These are phyloP conservation scores for Asterionellopsis glacialis DNA, from an alignment of 108 stramenopile species.

Conservation along the genomic window DNA sequence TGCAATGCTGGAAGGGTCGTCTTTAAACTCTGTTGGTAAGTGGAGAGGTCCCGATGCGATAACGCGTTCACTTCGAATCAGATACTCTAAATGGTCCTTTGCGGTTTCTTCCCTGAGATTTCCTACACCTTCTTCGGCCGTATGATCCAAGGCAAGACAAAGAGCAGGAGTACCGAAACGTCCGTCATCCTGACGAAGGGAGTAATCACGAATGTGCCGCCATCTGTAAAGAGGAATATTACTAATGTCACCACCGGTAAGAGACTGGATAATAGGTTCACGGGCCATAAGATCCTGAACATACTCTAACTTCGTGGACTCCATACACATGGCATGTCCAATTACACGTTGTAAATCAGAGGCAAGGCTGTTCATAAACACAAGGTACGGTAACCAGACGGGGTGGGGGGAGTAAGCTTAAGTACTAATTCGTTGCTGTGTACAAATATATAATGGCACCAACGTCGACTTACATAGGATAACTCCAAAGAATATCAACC, in stretches of 20 bases:
- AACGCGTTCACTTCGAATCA: slow-evolving; percentile 70
- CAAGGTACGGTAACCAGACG: neutral
- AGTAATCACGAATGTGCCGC: slow-evolving; percentile 83
- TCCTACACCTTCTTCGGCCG: slow-evolving; percentile 23
- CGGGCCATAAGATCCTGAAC: slow-evolving; percentile 52
- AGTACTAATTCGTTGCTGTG: neutral
- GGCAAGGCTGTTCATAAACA: slow-evolving; percentile 48
- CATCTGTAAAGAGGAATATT: slow-evolving; percentile 72
- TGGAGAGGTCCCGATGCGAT: slow-evolving; percentile 72
- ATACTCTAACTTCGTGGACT: slow-evolving; percentile 59
- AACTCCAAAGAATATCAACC: slow-evolving; percentile 79
- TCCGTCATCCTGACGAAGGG: slow-evolving; percentile 71
- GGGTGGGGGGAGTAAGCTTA: neutral
- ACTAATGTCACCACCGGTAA: slow-evolving; percentile 51
- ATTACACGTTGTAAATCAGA: slow-evolving; percentile 67
- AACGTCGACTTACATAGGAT: slow-evolving; percentile 62
- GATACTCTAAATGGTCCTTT: slow-evolving; percentile 54
- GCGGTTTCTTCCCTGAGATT: slow-evolving; percentile 40
- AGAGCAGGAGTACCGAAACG: slow-evolving; percentile 65
- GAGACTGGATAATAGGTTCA: slow-evolving; percentile 60
- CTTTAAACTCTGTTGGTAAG: slow-evolving; percentile 66
- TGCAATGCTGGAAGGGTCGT: slow-evolving; percentile 56
- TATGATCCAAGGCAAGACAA: slow-evolving; percentile 56
- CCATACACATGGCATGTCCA: slow-evolving; percentile 73
- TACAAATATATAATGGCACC: neutral